phyloP scores from a whole-genome alignment of 2,329 filamentous ascomycete genomes.

The Fonsecaea nubica region DNA sequence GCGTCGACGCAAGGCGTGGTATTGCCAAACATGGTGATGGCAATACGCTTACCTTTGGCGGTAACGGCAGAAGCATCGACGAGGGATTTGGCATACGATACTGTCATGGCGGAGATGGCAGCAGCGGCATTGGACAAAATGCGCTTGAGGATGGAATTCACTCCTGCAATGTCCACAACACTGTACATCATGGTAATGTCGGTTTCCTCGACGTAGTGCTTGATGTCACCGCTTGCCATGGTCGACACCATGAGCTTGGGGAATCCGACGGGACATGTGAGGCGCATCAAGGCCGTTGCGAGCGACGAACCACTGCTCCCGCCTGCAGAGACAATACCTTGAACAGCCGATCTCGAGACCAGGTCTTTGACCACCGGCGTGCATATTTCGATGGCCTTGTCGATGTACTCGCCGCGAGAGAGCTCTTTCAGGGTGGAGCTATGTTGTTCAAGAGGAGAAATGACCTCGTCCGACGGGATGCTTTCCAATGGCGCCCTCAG shows the following conservation, averaged over 20 bases:
- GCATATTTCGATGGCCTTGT: slow-evolving; percentile 60
- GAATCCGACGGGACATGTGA: slow-evolving; percentile 65
- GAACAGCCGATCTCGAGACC: slow-evolving; percentile 50
- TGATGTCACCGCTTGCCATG: slow-evolving; percentile 70
- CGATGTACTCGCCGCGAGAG: slow-evolving; percentile 63
- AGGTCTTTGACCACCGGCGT: slow-evolving; percentile 52
- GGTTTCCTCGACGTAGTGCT: slow-evolving; percentile 69
- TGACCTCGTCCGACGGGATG: slow-evolving; percentile 54
- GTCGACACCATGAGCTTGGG: slow-evolving; percentile 75
- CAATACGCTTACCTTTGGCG: slow-evolving; percentile 58
- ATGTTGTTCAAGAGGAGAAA: slow-evolving; percentile 46
- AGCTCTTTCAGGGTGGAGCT: slow-evolving; percentile 49
- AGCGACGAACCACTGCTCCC: slow-evolving; percentile 70
- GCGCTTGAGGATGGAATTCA: slow-evolving; percentile 64
- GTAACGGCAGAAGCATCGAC: slow-evolving; percentile 19
- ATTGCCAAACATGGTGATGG: slow-evolving; percentile 76
- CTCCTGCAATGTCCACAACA: slow-evolving; percentile 72
- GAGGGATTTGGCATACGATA: slow-evolving; percentile 47
- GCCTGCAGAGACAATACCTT: slow-evolving; percentile 66
- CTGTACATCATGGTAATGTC: slow-evolving; percentile 75
- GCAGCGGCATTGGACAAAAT: slow-evolving; percentile 69
- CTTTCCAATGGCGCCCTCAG: slow-evolving; percentile 33
- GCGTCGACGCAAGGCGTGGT: slow-evolving; percentile 70
- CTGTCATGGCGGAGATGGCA: slow-evolving; percentile 66
- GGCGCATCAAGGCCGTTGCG: slow-evolving; percentile 66